Percentiles rank a stretch among this genome's conserved stretches.
Conservation (phyloP, 2,329 filamentous ascomycete species). For the Fusarium algeriense region DNA sequence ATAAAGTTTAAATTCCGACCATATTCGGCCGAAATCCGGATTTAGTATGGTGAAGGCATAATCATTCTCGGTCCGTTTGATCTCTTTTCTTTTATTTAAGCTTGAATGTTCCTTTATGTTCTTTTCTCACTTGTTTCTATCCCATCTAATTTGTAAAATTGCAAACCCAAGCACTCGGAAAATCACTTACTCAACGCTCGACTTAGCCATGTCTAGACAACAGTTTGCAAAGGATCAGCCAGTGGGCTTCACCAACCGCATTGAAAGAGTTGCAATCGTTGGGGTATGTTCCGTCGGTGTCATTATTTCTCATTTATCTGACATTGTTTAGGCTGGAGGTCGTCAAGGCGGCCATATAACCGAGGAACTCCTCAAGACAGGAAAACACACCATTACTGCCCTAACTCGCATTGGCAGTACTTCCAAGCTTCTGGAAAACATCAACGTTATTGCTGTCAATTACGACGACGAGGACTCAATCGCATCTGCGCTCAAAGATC, state of each 20-base stretch:
- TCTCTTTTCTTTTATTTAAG: background rate
- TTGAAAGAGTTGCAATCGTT: slow-evolving; percentile 54
- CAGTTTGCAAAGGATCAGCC: slow-evolving; percentile 17
- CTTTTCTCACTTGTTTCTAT: no score
- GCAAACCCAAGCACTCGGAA: background rate
- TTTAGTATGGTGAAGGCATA: background rate
- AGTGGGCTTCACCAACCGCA: slow-evolving; percentile 4
- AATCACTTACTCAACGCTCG: no score
- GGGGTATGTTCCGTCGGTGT: slow-evolving; percentile 52
- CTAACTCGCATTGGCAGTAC: slow-evolving; percentile 59
- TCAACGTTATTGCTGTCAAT: slow-evolving; percentile 55
- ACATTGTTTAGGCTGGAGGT: slow-evolving; percentile 50
- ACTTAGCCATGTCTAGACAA: background rate
- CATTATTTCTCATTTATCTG: rapidly evolving
- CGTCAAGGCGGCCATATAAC: slow-evolving; percentile 53
- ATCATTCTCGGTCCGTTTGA: background rate
- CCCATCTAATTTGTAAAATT: no score
- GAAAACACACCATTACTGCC: slow-evolving; percentile 64
- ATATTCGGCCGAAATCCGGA: slow-evolving; percentile 20
- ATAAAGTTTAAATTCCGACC: background rate
- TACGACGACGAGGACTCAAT: slow-evolving; percentile 57
- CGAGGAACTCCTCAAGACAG: slow-evolving; percentile 57
- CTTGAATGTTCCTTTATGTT: rapidly evolving
- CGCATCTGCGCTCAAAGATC: slow-evolving; percentile 60
- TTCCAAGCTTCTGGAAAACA: slow-evolving; percentile 55